Evolutionary conservation across 2,329 filamentous ascomycete species (phyloP).

Genomic region (Conoideocrella luteorostrata): DNA sequence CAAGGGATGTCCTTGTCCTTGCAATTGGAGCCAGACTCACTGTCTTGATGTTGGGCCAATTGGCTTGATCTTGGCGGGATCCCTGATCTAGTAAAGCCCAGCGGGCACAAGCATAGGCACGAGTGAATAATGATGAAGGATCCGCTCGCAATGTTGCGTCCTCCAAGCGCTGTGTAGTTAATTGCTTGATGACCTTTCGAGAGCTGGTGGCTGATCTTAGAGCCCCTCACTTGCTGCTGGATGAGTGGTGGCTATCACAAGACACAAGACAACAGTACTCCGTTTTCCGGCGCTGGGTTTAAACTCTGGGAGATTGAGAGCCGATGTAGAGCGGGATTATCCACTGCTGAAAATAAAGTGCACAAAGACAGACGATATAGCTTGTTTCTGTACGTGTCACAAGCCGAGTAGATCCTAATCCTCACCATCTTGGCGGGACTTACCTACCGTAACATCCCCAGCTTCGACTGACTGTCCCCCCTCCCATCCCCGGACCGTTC

Average conservation of each 20-base stretch:
- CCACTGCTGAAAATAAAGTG: not conserved
- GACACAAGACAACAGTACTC: not conserved
- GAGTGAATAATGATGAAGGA: no score
- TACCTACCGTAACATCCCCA: not conserved
- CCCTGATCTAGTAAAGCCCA: no score
- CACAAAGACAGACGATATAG: not conserved
- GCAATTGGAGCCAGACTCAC: no score
- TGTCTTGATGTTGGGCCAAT: no score
- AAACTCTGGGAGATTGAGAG: not conserved
- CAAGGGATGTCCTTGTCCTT: no score
- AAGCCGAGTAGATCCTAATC: not conserved
- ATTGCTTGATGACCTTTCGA: not conserved
- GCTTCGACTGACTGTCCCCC: not conserved
- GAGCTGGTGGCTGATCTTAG: not conserved
- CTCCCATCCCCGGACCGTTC: not conserved
- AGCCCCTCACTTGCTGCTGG: not conserved
- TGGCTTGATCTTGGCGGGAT: no score
- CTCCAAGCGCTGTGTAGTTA: not conserved
- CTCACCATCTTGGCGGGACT: not conserved
- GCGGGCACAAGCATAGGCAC: no score
- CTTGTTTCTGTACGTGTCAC: slow-evolving; percentile 1
- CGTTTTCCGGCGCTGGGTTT: not conserved
- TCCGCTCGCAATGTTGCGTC: slow-evolving; percentile 3
- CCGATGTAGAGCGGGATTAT: slow-evolving; percentile 3
- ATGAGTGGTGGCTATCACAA: not conserved